Evolutionary conservation across 345 rosid genomes (phyloP).

Genomic region (Hypericum perforatum): DNA sequence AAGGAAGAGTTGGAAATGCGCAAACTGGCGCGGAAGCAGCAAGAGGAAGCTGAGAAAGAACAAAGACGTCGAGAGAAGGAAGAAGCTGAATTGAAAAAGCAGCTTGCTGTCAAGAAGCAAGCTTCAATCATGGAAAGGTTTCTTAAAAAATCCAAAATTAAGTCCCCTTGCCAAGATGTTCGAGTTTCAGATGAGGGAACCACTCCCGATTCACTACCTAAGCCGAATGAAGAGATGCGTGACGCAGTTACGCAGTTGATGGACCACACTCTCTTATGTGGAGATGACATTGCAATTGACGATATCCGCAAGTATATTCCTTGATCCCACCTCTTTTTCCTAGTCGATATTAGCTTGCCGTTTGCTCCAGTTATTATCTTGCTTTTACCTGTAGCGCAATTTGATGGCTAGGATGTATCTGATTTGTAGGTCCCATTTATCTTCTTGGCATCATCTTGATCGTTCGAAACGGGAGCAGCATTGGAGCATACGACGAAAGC

Average conservation of each 20-base stretch:
- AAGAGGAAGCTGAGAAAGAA: constrained; percentile 70
- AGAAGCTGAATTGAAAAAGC: constrained; percentile 56
- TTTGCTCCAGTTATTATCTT: neutral
- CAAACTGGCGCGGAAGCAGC: constrained; percentile 56
- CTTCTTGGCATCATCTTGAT: constrained; percentile 64
- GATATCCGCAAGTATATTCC: constrained; percentile 53
- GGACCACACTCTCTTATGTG: constrained; percentile 47
- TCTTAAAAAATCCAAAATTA: constrained; percentile 51
- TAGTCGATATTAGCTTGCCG: neutral
- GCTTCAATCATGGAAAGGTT: constrained; percentile 89
- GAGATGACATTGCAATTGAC: constrained; percentile 29
- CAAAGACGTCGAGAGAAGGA: constrained; percentile 65
- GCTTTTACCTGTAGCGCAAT: neutral
- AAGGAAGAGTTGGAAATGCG: constrained; percentile 57
- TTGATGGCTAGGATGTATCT: constrained; percentile 7
- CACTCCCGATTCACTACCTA: constrained; percentile 9
- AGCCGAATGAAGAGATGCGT: constrained; percentile 24
- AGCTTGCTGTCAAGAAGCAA: constrained; percentile 56
- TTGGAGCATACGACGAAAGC: constrained; percentile 73
- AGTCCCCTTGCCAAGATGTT: constrained; percentile 22
- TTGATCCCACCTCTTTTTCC: neutral
- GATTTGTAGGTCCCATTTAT: constrained; percentile 48
- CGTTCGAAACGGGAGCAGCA: constrained; percentile 29
- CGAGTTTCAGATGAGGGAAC: constrained; percentile 23
- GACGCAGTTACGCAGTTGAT: constrained; percentile 38